Conservation (phyloP, 1,284 basidiomycete genomes). For the Microbotryomycetes sp. region DNA sequence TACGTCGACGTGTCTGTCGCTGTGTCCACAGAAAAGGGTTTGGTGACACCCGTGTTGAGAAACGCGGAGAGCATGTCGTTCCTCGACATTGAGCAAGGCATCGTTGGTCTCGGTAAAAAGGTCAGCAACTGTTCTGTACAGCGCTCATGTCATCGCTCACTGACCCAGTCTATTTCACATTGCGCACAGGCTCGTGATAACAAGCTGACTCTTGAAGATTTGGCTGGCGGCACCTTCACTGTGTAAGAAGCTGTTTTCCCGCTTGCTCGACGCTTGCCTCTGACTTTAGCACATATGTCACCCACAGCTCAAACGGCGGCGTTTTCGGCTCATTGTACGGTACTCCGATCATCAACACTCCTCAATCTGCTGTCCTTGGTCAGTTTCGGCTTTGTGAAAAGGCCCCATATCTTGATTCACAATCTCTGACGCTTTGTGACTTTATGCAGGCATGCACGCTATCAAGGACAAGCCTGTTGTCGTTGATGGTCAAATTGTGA, state of each 20-base stretch:
- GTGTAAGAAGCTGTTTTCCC: constrained; percentile 57
- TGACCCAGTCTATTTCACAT: background rate
- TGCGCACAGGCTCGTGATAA: constrained; percentile 80
- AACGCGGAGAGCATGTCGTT: constrained; percentile 84
- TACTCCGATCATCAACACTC: constrained; percentile 89
- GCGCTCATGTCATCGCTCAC: background rate
- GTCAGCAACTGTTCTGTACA: constrained; percentile 45
- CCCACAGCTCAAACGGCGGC: constrained; percentile 83
- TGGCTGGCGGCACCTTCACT: constrained; percentile 92
- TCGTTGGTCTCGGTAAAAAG: constrained; percentile 84
- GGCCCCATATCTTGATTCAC: background rate
- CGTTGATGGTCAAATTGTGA: constrained; percentile 86
- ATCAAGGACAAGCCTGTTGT: constrained; percentile 94
- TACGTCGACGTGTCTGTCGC: constrained; percentile 92
- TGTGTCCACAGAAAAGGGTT: constrained; percentile 93
- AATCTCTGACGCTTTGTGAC: background rate
- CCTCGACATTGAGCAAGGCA: constrained; percentile 87
- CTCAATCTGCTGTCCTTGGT: constrained; percentile 88
- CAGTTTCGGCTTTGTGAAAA: constrained; percentile 38
- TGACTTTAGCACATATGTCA: no score
- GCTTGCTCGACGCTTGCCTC: background rate
- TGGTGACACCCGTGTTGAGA: constrained; percentile 92
- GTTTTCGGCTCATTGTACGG: constrained; percentile 96
- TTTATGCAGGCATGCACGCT: constrained; percentile 74
- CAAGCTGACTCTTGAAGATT: constrained; percentile 80